Percentiles rank a stretch among this genome's conserved stretches.
Evolutionary conservation across 345 rosid species (phyloP).

Genomic region (Gossypium sturtianum): DNA sequence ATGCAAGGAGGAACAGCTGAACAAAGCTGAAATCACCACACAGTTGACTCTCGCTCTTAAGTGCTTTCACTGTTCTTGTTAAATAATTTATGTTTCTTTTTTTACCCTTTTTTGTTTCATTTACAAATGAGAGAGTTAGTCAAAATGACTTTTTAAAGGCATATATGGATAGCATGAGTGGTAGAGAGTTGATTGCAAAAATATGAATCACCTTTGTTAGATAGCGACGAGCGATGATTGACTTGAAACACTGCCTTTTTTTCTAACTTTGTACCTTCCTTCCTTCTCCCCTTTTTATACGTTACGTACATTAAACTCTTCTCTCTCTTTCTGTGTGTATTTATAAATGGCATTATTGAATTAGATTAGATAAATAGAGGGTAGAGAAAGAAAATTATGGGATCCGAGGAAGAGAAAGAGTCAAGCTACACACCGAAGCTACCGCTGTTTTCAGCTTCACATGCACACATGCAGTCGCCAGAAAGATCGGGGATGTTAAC

Average conservation of each 20-base stretch:
- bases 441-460: conserved; percentile 33
- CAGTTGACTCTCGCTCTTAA: not conserved
- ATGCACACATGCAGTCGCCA: conserved; percentile 42
- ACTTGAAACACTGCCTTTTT: not conserved
- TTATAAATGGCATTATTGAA: not conserved
- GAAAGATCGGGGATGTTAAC: conserved; percentile 48
- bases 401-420: conserved; percentile 27
- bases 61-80: conserved; percentile 2
- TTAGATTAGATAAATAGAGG: not conserved
- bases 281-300: not conserved
- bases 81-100: not conserved
- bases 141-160: not conserved
- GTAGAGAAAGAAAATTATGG: conserved; percentile 16
- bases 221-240: not conserved
- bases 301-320: not conserved
- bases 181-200: not conserved
- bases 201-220: not conserved
- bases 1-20: not conserved
- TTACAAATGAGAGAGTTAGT: not conserved
- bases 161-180: not conserved
- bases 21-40: not conserved
- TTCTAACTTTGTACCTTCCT: not conserved
- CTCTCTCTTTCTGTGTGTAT: not conserved
- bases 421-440: conserved; percentile 26
- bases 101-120: not conserved